Evolutionary conservation across 2,329 filamentous ascomycete species (phyloP).

Genomic region (Fusarium devonianum): DNA sequence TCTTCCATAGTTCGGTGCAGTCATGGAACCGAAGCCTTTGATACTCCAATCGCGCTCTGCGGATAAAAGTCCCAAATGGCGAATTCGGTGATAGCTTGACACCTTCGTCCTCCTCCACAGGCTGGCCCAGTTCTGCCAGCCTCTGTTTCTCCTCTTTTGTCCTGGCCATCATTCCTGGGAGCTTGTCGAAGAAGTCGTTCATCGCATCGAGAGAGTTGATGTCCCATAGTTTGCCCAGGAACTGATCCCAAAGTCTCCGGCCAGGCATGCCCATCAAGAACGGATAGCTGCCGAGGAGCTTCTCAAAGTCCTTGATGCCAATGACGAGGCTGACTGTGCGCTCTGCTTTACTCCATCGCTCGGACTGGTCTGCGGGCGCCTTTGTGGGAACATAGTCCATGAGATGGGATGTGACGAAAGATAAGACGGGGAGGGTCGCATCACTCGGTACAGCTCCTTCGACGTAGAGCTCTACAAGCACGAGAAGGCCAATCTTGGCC

Average conservation of each 20-base stretch:
- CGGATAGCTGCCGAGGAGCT: constrained; percentile 60
- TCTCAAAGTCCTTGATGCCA: constrained; percentile 66
- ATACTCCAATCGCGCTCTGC: constrained; percentile 81
- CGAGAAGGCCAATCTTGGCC: constrained; percentile 82
- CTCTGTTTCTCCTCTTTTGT: constrained; percentile 66
- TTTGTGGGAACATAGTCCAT: constrained; percentile 56
- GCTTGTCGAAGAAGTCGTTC: constrained; percentile 74
- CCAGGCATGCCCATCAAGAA: constrained; percentile 70
- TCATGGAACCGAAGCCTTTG: constrained; percentile 81
- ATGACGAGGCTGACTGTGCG: constrained; percentile 60
- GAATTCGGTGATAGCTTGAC: constrained; percentile 76
- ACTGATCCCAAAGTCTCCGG: constrained; percentile 84
- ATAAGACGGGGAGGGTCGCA: constrained; percentile 77
- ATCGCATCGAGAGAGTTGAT: constrained; percentile 83
- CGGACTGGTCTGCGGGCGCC: constrained; percentile 36
- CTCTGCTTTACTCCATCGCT: constrained; percentile 58
- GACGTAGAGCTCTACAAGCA: constrained; percentile 82
- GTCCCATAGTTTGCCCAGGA: constrained; percentile 82
- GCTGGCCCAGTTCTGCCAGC: constrained; percentile 55
- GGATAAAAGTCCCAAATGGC: constrained; percentile 81
- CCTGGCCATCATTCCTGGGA: constrained; percentile 65
- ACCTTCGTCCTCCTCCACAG: constrained; percentile 56
- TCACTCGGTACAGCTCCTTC: constrained; percentile 72
- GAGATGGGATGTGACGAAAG: constrained; percentile 78
- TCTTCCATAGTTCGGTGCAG: constrained; percentile 78